A percentile compares a stretch with the other conserved stretches of the same genome.
These are phyloP conservation scores for Chlamydomonas applanata DNA, from an alignment of 139 green algal species.

Conservation along the genomic window DNA sequence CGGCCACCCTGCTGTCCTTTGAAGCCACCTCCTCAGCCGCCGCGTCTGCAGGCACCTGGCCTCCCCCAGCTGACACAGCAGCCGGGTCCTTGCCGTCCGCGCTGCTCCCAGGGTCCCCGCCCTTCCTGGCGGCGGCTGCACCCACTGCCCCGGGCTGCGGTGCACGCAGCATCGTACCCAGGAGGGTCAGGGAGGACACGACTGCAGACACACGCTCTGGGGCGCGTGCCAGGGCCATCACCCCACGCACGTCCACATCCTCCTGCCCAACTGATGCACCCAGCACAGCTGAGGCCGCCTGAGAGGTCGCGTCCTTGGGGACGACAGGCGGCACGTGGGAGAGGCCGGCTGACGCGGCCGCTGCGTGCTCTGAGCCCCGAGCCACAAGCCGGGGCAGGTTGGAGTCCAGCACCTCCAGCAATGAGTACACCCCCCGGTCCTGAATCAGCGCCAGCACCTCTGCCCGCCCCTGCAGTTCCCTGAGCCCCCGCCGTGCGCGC, in stretches of 20 bases:
- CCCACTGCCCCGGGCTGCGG: neutral
- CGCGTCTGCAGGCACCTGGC: neutral
- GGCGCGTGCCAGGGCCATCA: neutral
- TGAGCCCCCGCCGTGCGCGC: neutral
- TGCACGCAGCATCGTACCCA: neutral
- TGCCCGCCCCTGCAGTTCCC: conserved; percentile 10
- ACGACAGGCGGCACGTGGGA: too few species aligned
- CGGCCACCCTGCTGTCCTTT: neutral
- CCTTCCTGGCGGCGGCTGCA: neutral
- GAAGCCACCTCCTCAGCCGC: neutral
- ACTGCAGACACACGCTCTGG: conserved; percentile 3
- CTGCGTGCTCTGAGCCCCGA: conserved; percentile 1
- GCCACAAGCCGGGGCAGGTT: conserved; percentile 15
- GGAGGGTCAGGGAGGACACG: neutral
- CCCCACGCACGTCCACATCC: conserved; percentile 5
- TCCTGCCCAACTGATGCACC: too few species aligned
- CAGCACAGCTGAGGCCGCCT: too few species aligned
- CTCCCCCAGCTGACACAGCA: too few species aligned
- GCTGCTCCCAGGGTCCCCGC: too few species aligned
- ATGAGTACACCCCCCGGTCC: neutral
- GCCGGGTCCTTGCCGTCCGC: too few species aligned
- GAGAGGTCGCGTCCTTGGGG: too few species aligned
- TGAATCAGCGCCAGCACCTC: conserved; percentile 9
- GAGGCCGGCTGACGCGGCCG: neutral
- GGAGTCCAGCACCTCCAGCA: conserved; percentile 15